These are phyloP conservation scores for Calonectria pauciramosa DNA, from an alignment of 2,329 filamentous ascomycete species.

Conservation along the genomic window DNA sequence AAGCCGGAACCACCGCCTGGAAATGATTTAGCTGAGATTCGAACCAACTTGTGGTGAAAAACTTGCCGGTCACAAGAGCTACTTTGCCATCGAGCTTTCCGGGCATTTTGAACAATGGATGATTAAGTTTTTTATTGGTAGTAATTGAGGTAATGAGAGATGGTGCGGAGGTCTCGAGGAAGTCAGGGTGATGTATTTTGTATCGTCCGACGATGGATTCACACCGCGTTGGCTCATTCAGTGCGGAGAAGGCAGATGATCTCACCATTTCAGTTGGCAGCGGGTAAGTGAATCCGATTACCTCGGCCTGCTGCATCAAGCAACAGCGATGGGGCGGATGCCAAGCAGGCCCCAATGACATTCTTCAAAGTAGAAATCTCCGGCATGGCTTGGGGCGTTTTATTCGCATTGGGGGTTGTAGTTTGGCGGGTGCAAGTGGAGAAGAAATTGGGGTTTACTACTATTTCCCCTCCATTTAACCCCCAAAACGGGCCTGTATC, in stretches of 20 bases:
- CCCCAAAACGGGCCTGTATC: background rate
- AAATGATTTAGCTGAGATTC: background rate
- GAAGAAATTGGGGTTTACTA: background rate
- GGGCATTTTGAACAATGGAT: background rate
- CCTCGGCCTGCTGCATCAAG: background rate
- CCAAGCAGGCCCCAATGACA: background rate
- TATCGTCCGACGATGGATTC: background rate
- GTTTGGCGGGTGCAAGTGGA: background rate
- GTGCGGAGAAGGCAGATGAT: background rate
- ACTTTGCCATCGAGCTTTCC: background rate
- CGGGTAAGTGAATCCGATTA: background rate
- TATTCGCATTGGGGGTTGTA: background rate
- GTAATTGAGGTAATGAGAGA: no score
- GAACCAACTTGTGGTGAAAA: no score
- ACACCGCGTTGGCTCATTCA: no score
- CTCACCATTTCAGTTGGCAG: background rate
- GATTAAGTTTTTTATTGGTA: background rate
- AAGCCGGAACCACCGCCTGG: background rate
- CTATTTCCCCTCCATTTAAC: background rate
- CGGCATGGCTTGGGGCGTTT: background rate
- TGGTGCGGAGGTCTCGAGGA: no score
- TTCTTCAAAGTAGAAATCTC: background rate
- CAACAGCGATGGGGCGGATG: background rate
- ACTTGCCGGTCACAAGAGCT: background rate
- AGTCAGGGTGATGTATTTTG: background rate